Evolutionary conservation across 2,329 filamentous ascomycete genomes (phyloP).

Genomic region (Nothophaeocryptopus gaeumannii): DNA sequence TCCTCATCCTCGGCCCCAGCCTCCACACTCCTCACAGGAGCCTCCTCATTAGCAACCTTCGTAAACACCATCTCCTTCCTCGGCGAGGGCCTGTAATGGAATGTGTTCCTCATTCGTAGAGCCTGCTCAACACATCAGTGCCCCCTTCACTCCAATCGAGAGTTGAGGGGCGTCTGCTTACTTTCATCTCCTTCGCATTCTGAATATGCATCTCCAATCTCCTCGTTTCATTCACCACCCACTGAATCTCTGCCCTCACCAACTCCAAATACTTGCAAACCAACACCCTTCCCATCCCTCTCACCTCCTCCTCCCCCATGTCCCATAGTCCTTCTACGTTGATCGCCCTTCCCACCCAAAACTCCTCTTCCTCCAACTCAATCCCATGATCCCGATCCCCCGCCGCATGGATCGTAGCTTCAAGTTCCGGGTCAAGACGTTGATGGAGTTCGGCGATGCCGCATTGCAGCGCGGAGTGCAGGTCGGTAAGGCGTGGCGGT

Average conservation of each 20-base stretch:
- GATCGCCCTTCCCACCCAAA: slow-evolving; percentile 8
- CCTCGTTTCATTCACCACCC: slow-evolving; percentile 14
- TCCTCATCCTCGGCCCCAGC: slow-evolving; percentile 4
- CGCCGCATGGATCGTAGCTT: slow-evolving; percentile 4
- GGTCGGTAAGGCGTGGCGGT: slow-evolving; percentile 5
- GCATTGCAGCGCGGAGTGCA: slow-evolving; percentile 9
- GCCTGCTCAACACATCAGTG: too few species aligned
- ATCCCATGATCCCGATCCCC: slow-evolving; percentile 11
- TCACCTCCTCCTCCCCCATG: slow-evolving; percentile 14
- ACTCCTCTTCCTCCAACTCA: slow-evolving; percentile 10
- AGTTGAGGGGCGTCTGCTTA: neutral
- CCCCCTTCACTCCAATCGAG: too few species aligned
- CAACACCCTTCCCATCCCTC: slow-evolving; percentile 10
- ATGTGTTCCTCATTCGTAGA: slow-evolving; percentile 4
- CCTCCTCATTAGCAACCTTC: slow-evolving; percentile 5
- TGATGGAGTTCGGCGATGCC: slow-evolving; percentile 11
- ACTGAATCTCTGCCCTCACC: slow-evolving; percentile 17
- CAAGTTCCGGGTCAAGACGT: slow-evolving; percentile 17
- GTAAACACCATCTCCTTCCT: slow-evolving; percentile 4
- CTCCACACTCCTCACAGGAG: neutral
- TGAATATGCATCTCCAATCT: slow-evolving; percentile 17
- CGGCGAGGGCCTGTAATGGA: slow-evolving; percentile 10
- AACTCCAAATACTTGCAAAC: slow-evolving; percentile 3
- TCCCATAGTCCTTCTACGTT: slow-evolving; percentile 9
- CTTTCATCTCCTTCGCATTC: slow-evolving; percentile 10